Evolutionary conservation across 1,139 yeast species (phyloP), one percentile per base, ranked within the genome.

Genomic region (Pichia sp.): DNA sequence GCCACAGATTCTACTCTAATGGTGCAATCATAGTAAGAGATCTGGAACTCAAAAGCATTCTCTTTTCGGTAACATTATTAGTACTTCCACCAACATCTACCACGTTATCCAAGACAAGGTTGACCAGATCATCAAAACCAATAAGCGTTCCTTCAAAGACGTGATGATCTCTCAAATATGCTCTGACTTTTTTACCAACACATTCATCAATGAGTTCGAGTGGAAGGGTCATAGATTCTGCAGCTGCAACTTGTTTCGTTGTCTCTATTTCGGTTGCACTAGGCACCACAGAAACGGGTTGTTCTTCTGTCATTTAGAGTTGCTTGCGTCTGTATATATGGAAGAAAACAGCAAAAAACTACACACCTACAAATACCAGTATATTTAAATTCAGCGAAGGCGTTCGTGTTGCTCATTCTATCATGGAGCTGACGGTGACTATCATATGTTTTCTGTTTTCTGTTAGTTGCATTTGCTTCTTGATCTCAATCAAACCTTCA

Each of bases 51-150:
- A 93, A 74, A 53, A 93, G 76, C 77, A 93, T 84, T 65, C 79
- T 77, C 29, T 60, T 58, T 22, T 54, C 56, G 49, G 64, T 69
- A 45, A 75, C 77, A 27, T 73, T 73, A 13, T 67, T 71, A 16
- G 41, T 48, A 9, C 42, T n/a, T 19, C 71, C 75, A 52, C 72
- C 75, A 34, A 62, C 61, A 67, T 90, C 98, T 10, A 79, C 77
- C 38, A 87, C 97, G 62, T 89, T 84, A 63, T 86, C 87, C 56
- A 91, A 76, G 13, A 93, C 96, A 74, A 91, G 84, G 69, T 93
- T 93, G 56, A 93, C 98, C 63, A 84, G 91, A 68, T 93, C 98
- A 68, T 93, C 99, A 68, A 93, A 91, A 0, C 98, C 99, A 30
- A 86, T 80, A 50, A 93, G 74, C 11, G 84, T 87, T 3, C 99